Conservation (phyloP, 257 asterid species). For the Lithospermum erythrorhizon region DNA sequence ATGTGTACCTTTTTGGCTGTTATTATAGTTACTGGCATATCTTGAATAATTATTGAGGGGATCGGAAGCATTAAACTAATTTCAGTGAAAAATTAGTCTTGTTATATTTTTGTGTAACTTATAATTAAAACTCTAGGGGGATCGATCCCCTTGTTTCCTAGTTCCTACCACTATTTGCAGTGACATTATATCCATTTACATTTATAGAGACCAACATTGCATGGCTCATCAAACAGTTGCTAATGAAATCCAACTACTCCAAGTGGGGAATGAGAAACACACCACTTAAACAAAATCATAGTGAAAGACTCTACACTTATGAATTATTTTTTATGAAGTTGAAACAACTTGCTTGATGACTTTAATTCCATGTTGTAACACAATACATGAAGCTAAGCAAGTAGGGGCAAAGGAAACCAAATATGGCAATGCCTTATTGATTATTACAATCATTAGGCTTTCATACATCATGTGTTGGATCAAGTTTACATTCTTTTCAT, state of each 20-base stretch:
- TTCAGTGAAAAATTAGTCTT: too few relatives aligned
- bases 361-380: background rate
- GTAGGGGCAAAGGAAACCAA: background rate
- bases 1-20: background rate
- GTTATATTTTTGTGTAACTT: too few relatives aligned
- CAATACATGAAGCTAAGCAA: background rate
- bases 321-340: background rate
- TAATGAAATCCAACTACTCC: slow-evolving; percentile 14
- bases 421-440: background rate
- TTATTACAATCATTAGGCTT: too few relatives aligned
- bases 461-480: background rate
- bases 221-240: background rate
- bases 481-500: background rate
- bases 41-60: background rate
- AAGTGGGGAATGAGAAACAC: slow-evolving; percentile 28
- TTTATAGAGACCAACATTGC: background rate
- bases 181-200: background rate
- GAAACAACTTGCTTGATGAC: background rate
- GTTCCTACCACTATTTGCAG: background rate
- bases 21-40: background rate
- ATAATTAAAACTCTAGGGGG: too few relatives aligned
- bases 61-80: too few relatives aligned
- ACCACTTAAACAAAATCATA: slow-evolving; percentile 20
- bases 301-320: slow-evolving; percentile 1
- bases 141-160: too few relatives aligned